Conservation (phyloP, 805 yeast species). For the Metschnikowia hibisci region DNA sequence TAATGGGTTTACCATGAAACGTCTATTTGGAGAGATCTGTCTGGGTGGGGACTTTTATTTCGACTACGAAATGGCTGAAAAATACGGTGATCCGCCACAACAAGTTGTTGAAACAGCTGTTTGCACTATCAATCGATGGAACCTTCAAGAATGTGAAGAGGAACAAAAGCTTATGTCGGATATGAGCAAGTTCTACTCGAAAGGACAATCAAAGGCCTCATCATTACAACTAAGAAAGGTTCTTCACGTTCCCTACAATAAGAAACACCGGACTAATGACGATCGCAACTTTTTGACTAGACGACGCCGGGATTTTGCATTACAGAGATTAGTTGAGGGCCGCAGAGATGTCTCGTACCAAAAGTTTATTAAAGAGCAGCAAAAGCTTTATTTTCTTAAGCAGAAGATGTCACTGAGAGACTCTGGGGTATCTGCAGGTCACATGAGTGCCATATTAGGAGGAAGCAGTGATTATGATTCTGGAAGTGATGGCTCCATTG, state of each 20-base stretch:
- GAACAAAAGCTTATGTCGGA: constrained; percentile 24
- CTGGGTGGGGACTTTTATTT: constrained; percentile 6
- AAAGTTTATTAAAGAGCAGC: constrained; percentile 23
- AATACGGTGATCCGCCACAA: constrained; percentile 4
- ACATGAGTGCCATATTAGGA: constrained; percentile 12
- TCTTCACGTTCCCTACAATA: constrained; percentile 12
- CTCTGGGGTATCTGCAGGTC: constrained; percentile 8
- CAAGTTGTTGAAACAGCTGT: constrained; percentile 11
- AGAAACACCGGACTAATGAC: constrained; percentile 10
- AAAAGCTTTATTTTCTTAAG: constrained; percentile 20
- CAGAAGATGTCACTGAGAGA: constrained; percentile 12
- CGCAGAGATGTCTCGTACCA: constrained; percentile 22
- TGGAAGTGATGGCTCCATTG: constrained; percentile 2
- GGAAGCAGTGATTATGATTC: constrained; percentile 16
- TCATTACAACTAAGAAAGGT: constrained; percentile 15
- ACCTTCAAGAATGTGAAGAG: constrained; percentile 24
- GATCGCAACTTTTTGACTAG: constrained; percentile 12
- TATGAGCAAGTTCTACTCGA: background rate
- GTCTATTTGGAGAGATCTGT: constrained; percentile 36
- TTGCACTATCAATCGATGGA: constrained; percentile 32
- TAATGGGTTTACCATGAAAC: constrained; percentile 35
- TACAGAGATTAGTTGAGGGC: constrained; percentile 27
- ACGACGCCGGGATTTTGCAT: constrained; percentile 18
- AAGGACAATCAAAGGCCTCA: background rate
- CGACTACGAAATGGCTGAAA: constrained; percentile 9